phyloP scores from a whole-genome alignment of 2,329 filamentous ascomycete species.

The Trichoderma gracile region DNA sequence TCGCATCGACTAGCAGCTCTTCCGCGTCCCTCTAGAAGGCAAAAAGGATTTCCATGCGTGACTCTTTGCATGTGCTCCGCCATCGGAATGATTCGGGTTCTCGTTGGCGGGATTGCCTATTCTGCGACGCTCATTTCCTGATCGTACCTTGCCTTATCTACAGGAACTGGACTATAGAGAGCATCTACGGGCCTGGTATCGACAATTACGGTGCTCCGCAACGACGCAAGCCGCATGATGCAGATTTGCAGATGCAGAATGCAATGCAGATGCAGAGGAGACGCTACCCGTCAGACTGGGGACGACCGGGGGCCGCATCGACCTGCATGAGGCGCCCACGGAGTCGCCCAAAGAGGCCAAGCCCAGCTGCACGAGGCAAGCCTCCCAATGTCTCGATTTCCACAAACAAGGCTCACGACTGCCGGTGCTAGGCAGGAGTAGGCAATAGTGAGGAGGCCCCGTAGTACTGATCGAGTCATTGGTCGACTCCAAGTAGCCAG shows the following conservation, averaged over 20 bases:
- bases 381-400: neutral
- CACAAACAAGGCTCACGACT: no score
- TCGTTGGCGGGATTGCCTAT: constrained; percentile 8
- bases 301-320: constrained; percentile 10
- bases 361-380: constrained; percentile 1
- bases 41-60: no score
- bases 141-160: neutral
- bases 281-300: neutral
- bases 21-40: no score
- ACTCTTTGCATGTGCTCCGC: neutral
- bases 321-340: constrained; percentile 24
- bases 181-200: no score
- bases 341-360: constrained; percentile 25
- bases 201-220: neutral
- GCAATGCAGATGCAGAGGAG: neutral
- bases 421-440: no score
- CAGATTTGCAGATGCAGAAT: neutral
- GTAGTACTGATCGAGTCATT: no score
- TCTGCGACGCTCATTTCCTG: neutral
- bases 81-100: constrained; percentile 16
- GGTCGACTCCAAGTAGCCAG: no score
- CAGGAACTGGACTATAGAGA: no score
- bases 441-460: no score
- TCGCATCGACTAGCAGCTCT: no score
- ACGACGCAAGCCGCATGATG: neutral